Conservation (phyloP, 352 stramenopile genomes). For the Phytophthora brassicae region DNA sequence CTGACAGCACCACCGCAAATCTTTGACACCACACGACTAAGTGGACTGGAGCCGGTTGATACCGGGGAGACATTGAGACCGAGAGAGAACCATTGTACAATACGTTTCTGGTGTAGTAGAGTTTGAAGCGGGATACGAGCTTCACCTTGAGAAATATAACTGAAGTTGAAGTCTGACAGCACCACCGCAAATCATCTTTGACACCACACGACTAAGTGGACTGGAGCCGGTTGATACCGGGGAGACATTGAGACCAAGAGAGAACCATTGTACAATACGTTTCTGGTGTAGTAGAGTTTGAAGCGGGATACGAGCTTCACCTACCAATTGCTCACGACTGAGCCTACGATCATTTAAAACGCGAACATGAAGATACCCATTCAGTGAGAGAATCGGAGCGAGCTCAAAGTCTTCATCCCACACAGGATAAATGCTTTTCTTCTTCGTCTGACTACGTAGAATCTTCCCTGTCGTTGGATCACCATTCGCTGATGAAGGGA, state of each 20-base stretch:
- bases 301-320: conserved; percentile 65
- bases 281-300: conserved; percentile 67
- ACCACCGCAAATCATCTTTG: conserved; percentile 38
- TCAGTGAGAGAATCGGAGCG: conserved; percentile 57
- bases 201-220: conserved; percentile 12
- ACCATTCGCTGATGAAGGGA: conserved; percentile 7
- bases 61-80: conserved; percentile 28
- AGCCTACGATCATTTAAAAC: conserved; percentile 74
- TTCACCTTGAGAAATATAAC: conserved; percentile 65
- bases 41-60: conserved; percentile 1
- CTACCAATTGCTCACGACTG: conserved; percentile 66
- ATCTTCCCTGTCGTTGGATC: conserved; percentile 14
- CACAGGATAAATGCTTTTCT: conserved; percentile 74
- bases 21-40: conserved; percentile 24
- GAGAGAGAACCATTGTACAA: conserved; percentile 64
- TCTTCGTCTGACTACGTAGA: conserved; percentile 66
- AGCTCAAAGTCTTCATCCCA: conserved; percentile 84
- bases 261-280: conserved; percentile 60
- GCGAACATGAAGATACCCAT: conserved; percentile 62
- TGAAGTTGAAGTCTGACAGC: conserved; percentile 62
- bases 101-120: conserved; percentile 66
- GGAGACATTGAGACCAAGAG: conserved; percentile 36
- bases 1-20: conserved; percentile 45
- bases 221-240: conserved; percentile 5
- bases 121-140: conserved; percentile 56